Evolutionary conservation across 495 filamentous ascomycete species (phyloP).

Genomic region (Penicillium ucsense): DNA sequence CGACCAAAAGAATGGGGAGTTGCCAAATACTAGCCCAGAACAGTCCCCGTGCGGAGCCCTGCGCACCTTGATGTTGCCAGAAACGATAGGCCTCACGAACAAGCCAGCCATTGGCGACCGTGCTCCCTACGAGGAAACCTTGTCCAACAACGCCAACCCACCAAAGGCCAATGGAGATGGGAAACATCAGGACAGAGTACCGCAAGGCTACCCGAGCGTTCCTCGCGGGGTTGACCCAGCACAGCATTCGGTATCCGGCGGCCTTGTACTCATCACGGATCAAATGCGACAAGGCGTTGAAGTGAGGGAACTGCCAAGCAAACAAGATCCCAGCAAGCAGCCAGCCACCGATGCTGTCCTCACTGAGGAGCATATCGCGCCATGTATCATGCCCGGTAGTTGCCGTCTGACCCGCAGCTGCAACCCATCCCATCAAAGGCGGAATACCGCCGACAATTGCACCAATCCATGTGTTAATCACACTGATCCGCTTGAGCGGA

Average conservation of each 20-base stretch:
- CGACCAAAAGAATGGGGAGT: constrained; percentile 77
- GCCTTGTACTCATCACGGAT: constrained; percentile 83
- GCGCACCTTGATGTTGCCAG: constrained; percentile 65
- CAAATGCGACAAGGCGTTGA: constrained; percentile 80
- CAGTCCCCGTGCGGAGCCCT: constrained; percentile 72
- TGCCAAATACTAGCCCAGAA: constrained; percentile 99
- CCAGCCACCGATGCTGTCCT: constrained; percentile 76
- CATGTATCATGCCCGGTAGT: constrained; percentile 57
- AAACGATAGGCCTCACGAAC: constrained; percentile 71
- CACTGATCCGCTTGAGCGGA: constrained; percentile 77
- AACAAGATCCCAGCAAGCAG: constrained; percentile 75
- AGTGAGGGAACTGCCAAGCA: constrained; percentile 97
- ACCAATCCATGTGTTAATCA: constrained; percentile 91
- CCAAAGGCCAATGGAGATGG: constrained; percentile 76
- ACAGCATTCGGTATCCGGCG: constrained; percentile 86
- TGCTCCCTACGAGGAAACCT: constrained; percentile 73
- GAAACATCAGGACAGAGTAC: constrained; percentile 81
- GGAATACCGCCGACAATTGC: constrained; percentile 90
- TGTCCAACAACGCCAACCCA: constrained; percentile 76
- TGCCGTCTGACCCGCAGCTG: constrained; percentile 81
- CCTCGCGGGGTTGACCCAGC: constrained; percentile 73
- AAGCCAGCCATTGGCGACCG: constrained; percentile 80
- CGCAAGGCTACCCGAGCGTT: constrained; percentile 80
- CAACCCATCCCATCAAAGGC: constrained; percentile 96
- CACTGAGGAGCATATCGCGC: constrained; percentile 67